A percentile compares a stretch with the other conserved stretches of the same genome.
phyloP scores from a whole-genome alignment of 1,139 yeast species.

The Saccharomyces hybrid region DNA sequence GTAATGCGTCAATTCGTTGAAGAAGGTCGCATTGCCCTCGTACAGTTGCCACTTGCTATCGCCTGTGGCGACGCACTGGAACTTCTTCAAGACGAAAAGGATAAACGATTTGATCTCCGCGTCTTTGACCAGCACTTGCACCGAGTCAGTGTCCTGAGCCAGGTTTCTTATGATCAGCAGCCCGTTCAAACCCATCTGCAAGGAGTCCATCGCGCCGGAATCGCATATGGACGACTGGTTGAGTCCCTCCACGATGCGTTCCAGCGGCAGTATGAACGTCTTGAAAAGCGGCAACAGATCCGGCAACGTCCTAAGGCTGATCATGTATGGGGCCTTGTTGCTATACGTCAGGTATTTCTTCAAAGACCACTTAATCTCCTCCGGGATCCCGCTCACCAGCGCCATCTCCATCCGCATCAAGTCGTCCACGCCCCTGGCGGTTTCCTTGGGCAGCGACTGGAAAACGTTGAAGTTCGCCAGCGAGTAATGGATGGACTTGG shows the following conservation, averaged over 20 bases:
- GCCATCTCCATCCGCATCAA: slow-evolving; percentile 52
- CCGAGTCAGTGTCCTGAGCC: slow-evolving; percentile 74
- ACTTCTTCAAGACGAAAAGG: slow-evolving; percentile 23
- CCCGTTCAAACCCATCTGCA: slow-evolving; percentile 29
- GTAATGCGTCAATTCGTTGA: slow-evolving; percentile 58
- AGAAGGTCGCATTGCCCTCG: slow-evolving; percentile 32
- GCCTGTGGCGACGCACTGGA: slow-evolving; percentile 11
- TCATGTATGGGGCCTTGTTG: slow-evolving; percentile 32
- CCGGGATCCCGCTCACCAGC: slow-evolving; percentile 44
- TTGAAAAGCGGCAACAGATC: slow-evolving; percentile 25
- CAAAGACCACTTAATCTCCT: slow-evolving; percentile 54
- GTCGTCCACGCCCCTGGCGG: slow-evolving; percentile 46
- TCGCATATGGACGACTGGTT: slow-evolving; percentile 21
- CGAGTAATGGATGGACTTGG: slow-evolving; percentile 25
- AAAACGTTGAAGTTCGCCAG: slow-evolving; percentile 28
- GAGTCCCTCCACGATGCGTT: slow-evolving; percentile 22
- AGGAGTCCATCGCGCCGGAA: slow-evolving; percentile 10
- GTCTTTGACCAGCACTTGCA: slow-evolving; percentile 64
- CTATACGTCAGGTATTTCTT: slow-evolving; percentile 34
- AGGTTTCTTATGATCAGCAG: slow-evolving; percentile 64
- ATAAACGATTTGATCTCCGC: slow-evolving; percentile 41
- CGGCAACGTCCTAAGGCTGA: slow-evolving; percentile 24
- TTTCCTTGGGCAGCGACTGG: slow-evolving; percentile 29
- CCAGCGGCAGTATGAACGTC: slow-evolving; percentile 17
- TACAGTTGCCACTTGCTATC: slow-evolving; percentile 17